Evolutionary conservation across 495 filamentous ascomycete genomes (phyloP).

Genomic region (Podospora pseudopauciseta): DNA sequence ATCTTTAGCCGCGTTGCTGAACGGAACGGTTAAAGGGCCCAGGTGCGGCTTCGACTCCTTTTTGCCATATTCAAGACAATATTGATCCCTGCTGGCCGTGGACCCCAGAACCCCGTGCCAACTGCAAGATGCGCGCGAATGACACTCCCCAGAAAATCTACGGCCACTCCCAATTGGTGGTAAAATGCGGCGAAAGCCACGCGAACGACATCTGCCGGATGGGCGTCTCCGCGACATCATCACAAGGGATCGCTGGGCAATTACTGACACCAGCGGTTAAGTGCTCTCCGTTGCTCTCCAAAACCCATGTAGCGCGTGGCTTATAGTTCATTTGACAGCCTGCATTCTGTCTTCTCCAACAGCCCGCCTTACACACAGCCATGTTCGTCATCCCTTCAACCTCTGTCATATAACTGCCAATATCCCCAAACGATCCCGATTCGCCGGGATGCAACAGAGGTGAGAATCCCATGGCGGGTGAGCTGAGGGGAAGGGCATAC

Average conservation of each 20-base stretch:
- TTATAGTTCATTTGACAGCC: constrained; percentile 1
- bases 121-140: constrained; percentile 17
- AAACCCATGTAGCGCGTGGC: neutral
- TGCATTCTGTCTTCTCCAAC: neutral
- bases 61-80: constrained; percentile 19
- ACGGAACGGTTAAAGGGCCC: constrained; percentile 17
- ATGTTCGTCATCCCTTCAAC: neutral
- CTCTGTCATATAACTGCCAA: neutral
- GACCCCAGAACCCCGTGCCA: neutral
- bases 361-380: neutral
- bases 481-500: constrained; percentile 3
- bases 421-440: neutral
- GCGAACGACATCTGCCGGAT: constrained; percentile 10
- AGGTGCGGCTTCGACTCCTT: neutral
- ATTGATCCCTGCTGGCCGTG: constrained; percentile 1
- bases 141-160: constrained; percentile 2
- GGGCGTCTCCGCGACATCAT: neutral
- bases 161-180: constrained; percentile 7
- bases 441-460: constrained; percentile 8
- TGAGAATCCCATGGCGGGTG: neutral
- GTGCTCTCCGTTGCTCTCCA: neutral
- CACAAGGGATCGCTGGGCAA: constrained; percentile 4
- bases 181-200: constrained; percentile 8
- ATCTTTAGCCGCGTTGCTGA: constrained; percentile 17
- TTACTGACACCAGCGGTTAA: constrained; percentile 8